Evolutionary conservation across 345 rosid species (phyloP).

Genomic region (Rhizophora mangle): DNA sequence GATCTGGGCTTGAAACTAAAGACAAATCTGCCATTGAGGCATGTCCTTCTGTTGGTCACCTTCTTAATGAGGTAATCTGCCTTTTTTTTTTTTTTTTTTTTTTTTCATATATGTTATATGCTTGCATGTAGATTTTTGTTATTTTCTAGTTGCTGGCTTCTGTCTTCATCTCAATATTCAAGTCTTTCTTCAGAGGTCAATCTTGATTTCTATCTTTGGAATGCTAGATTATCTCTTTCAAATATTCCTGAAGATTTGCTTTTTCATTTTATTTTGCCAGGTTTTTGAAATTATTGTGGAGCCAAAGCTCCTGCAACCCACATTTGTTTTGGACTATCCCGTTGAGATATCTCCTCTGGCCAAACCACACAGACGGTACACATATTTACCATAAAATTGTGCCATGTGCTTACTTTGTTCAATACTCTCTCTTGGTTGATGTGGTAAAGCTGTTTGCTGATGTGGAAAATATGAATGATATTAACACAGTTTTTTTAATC

Average conservation of each 20-base stretch:
- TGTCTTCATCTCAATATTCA: background rate
- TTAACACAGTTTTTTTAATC: background rate
- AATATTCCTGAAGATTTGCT: conserved; percentile 11
- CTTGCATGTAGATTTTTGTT: conserved; percentile 10
- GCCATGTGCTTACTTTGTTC: background rate
- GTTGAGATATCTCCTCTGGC: conserved; percentile 94
- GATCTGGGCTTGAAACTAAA: conserved; percentile 53
- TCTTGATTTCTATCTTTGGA: background rate
- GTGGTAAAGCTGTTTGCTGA: background rate
- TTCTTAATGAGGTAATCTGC: conserved; percentile 75
- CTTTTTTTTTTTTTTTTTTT: background rate
- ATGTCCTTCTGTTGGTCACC: conserved; percentile 76
- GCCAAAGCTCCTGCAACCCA: conserved; percentile 89
- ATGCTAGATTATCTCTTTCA: background rate
- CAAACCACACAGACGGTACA: conserved; percentile 81
- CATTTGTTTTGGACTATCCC: conserved; percentile 94
- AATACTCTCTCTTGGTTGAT: too few relatives aligned
- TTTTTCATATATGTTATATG: background rate
- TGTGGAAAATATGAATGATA: background rate
- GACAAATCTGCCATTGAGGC: conserved; percentile 67
- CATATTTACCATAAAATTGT: conserved; percentile 6
- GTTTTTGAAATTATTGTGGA: conserved; percentile 86
- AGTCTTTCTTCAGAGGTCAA: background rate
- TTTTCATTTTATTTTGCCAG: conserved; percentile 34
- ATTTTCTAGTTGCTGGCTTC: conserved; percentile 3